A percentile compares a stretch with the other conserved stretches of the same genome.
phyloP scores from a whole-genome alignment of 164 flowering plant species.

The Aristolochia fimbriata region DNA sequence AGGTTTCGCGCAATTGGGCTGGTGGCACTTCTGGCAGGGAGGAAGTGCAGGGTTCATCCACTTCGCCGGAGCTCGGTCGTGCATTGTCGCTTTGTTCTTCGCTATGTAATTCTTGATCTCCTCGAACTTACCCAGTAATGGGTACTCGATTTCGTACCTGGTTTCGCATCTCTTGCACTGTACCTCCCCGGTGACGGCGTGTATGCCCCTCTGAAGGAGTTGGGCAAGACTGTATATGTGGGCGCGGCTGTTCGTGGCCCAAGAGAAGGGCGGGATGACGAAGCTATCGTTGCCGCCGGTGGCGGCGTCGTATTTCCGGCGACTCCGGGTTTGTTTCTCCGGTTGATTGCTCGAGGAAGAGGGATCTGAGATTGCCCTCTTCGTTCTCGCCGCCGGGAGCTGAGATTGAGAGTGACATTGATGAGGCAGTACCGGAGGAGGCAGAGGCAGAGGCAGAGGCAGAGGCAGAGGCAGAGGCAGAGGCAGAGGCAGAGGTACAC shows the following conservation, averaged over 20 bases:
- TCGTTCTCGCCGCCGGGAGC: neutral
- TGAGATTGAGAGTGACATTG: neutral
- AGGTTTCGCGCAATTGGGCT: conserved; percentile 36
- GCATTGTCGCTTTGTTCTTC: conserved; percentile 15
- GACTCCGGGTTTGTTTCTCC: neutral
- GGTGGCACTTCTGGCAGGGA: conserved; percentile 28
- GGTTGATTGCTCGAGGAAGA: neutral
- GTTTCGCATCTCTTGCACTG: conserved; percentile 60
- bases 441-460: neutral
- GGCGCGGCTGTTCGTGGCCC: conserved; percentile 5
- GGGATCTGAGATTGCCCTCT: neutral
- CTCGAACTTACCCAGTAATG: conserved; percentile 25
- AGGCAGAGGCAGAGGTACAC: neutral
- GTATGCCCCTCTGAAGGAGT: conserved; percentile 17
- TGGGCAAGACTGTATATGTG: conserved; percentile 4
- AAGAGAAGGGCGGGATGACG: neutral
- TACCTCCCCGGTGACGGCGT: conserved; percentile 34
- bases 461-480: neutral
- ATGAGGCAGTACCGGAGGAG: neutral
- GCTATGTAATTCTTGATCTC: conserved; percentile 21
- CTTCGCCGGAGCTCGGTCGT: conserved; percentile 41
- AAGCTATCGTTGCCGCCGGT: neutral
- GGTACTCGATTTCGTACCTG: conserved; percentile 17
- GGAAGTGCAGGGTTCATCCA: conserved; percentile 46
- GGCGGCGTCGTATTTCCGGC: neutral